Evolutionary conservation across 2,329 filamentous ascomycete species (phyloP), one percentile per base, ranked within the genome.

Genomic region (Botrytis tulipae): DNA sequence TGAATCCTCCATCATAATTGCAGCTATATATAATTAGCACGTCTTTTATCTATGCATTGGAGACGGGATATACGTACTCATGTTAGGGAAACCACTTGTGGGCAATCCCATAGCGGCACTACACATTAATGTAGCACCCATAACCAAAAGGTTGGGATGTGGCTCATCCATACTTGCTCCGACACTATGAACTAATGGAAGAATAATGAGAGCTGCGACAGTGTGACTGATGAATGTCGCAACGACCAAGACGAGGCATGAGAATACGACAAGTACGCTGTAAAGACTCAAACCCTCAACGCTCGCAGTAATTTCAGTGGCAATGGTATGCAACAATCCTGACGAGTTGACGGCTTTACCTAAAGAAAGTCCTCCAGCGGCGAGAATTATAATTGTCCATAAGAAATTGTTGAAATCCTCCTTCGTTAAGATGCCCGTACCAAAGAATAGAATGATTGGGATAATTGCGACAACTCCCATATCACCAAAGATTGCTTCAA

Each of bases 341-440:
- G 95, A 98, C 0, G 93, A 96, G 76, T 94, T 95, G 74, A 99
- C 96, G 0, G 95, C 93, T 82, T 97, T 98, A 73, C 96, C 96
- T 0, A 99, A 89, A 1, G 94, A 94, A 48, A 99, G 85, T 12
- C 96, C 96, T 65, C 96, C 96, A 0, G 96, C 95, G 0, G 96
- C 96, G 32, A 99, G 91, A 80, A 99, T 98, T 83, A 99, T 98
- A 83, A 99, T 99, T 32, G 97, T 99, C 96, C 96, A 99, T 57
- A 98, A 92, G 83, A 99, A 99, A 83, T 99, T 99, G 86, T 99
- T 99, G 82, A 99, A 99, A 84, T 99, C 96, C 83, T 98, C 96
- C 84, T 98, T 99, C 67, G 95, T 98, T 46, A 99, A 86, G 77
- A 98, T 95, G 18, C 96, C 96, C 2, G 94, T 95, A 72, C 96